These are phyloP conservation scores for Penicillium sp. DNA, from an alignment of 2,329 filamentous ascomycete genomes.

Conservation along the genomic window DNA sequence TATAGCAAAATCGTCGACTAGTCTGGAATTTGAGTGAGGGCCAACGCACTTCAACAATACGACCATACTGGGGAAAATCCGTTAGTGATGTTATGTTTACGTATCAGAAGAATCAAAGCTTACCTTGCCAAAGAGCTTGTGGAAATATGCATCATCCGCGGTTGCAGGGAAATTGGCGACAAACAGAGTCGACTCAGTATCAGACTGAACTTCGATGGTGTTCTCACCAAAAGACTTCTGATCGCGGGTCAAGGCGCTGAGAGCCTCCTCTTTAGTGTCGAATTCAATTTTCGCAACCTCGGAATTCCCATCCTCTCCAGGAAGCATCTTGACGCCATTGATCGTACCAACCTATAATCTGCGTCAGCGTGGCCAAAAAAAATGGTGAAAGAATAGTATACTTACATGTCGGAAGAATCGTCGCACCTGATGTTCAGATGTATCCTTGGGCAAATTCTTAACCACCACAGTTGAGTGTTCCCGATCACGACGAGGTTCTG, in stretches of 20 bases:
- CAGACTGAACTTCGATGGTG: constrained; percentile 72
- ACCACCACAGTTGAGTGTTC: constrained; percentile 87
- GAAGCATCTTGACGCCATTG: constrained; percentile 70
- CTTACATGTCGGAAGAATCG: constrained; percentile 82
- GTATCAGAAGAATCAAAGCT: constrained; percentile 13
- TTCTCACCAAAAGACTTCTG: constrained; percentile 74
- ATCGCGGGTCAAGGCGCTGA: constrained; percentile 77
- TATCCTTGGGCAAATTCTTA: constrained; percentile 69
- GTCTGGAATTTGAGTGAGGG: constrained; percentile 89
- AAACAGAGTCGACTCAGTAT: constrained; percentile 78
- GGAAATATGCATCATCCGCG: constrained; percentile 52
- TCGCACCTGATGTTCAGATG: constrained; percentile 70
- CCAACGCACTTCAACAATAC: constrained; percentile 82
- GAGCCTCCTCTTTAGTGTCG: constrained; percentile 73
- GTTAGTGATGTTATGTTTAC: constrained; percentile 2
- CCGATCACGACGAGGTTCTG: constrained; percentile 71
- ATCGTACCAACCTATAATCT: constrained; percentile 68
- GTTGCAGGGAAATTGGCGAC: constrained; percentile 80
- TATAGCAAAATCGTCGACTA: constrained; percentile 89
- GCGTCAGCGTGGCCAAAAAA: constrained; percentile 9
- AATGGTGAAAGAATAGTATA: neutral
- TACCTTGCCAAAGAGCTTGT: constrained; percentile 58
- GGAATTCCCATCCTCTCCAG: constrained; percentile 60
- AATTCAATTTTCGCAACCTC: constrained; percentile 83
- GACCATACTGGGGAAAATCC: constrained; percentile 59